Conservation (phyloP, 2,329 filamentous ascomycete genomes). For the Fonsecaea monophora region DNA sequence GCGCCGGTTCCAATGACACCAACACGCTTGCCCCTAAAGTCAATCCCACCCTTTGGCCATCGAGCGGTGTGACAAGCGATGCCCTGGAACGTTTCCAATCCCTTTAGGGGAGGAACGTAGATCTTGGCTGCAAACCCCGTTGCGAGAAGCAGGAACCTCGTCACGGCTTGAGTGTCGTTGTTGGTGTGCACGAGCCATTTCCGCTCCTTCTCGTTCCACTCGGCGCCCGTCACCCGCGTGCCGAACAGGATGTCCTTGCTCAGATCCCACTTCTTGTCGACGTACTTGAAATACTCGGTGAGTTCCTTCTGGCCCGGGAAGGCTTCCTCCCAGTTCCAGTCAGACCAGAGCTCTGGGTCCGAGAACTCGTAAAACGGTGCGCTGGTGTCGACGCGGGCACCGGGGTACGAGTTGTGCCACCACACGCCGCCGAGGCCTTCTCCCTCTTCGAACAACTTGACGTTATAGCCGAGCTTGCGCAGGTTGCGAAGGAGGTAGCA, state of each 20-base stretch:
- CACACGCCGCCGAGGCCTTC: constrained; percentile 50
- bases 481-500: constrained; percentile 42
- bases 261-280: constrained; percentile 50
- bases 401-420: constrained; percentile 76
- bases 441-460: constrained; percentile 47
- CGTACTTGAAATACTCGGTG: constrained; percentile 50
- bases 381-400: constrained; percentile 61
- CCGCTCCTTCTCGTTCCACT: constrained; percentile 32
- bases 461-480: constrained; percentile 44
- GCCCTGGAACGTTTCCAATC: constrained; percentile 65
- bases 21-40: constrained; percentile 64
- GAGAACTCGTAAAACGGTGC: constrained; percentile 62
- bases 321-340: constrained; percentile 55
- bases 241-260: constrained; percentile 47
- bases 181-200: neutral
- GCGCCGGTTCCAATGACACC: constrained; percentile 70
- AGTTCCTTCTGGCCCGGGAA: constrained; percentile 51
- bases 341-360: constrained; percentile 56
- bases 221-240: constrained; percentile 46
- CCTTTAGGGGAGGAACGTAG: constrained; percentile 60
- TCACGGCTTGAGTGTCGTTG: neutral
- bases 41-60: constrained; percentile 62
- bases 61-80: constrained; percentile 66
- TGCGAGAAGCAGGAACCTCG: neutral
- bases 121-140: constrained; percentile 63